Percentiles rank a stretch among this genome's conserved stretches.
Evolutionary conservation across 73 alveolate species (phyloP).

Genomic region (Paramecium sonneborni): DNA sequence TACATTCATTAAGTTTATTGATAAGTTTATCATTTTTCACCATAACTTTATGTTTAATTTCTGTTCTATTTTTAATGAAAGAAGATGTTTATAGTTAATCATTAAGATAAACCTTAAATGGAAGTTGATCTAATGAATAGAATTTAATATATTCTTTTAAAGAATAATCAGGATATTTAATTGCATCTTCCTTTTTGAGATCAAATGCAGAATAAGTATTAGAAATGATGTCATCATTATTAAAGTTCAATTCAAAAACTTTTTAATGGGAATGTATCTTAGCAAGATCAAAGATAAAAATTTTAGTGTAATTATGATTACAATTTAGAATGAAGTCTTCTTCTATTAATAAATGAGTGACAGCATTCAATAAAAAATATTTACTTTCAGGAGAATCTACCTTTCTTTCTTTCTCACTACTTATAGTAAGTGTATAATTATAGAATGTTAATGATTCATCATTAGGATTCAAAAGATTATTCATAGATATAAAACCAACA

Average conservation of each 20-base stretch:
- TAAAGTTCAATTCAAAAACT: background rate
- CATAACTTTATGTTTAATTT: background rate
- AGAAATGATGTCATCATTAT: background rate
- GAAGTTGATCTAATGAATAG: background rate
- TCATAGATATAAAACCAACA: constrained; percentile 30
- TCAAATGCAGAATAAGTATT: constrained; percentile 9
- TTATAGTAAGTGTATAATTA: background rate
- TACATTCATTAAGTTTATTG: background rate
- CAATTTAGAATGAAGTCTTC: background rate
- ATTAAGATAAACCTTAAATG: background rate
- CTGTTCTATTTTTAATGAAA: background rate
- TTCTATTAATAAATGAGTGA: constrained; percentile 1
- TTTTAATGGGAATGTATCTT: background rate
- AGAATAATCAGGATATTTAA: constrained; percentile 30
- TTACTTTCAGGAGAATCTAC: constrained; percentile 15
- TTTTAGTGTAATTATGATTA: background rate
- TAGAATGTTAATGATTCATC: background rate
- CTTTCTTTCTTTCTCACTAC: constrained; percentile 5
- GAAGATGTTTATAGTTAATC: background rate
- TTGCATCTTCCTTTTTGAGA: background rate
- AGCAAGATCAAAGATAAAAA: background rate
- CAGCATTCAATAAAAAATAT: background rate
- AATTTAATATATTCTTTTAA: background rate
- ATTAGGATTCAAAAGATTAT: background rate
- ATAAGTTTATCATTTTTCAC: background rate